A percentile compares a stretch with the other conserved stretches of the same genome.
These are phyloP conservation scores for Xylariaceae sp. DNA, from an alignment of 2,329 filamentous ascomycete species.

Conservation along the genomic window DNA sequence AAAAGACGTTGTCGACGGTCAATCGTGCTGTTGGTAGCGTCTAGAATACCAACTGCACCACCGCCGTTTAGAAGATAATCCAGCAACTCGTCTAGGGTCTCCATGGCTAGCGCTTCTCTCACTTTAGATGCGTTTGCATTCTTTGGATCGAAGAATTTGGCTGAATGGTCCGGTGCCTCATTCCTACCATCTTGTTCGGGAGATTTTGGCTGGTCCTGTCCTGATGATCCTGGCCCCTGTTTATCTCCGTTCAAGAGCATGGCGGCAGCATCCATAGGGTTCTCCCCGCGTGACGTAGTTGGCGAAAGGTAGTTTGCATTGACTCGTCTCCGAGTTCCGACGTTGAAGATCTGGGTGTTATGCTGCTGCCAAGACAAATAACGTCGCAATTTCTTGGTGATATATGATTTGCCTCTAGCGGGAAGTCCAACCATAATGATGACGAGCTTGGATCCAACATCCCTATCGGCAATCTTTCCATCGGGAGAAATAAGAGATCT, in stretches of 20 bases:
- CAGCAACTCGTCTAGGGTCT: constrained; percentile 86
- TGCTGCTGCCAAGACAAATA: constrained; percentile 98
- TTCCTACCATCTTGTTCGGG: constrained; percentile 30
- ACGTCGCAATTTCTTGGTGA: constrained; percentile 94
- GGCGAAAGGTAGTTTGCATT: constrained; percentile 55
- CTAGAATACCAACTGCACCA: constrained; percentile 89
- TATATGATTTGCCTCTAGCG: constrained; percentile 94
- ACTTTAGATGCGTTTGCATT: constrained; percentile 79
- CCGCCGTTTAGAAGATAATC: constrained; percentile 80
- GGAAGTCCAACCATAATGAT: constrained; percentile 98
- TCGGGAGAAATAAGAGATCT: constrained; percentile 94
- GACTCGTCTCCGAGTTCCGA: constrained; percentile 83
- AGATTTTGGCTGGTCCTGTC: constrained; percentile 32
- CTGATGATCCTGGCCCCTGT: constrained; percentile 24
- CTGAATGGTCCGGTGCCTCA: constrained; percentile 73
- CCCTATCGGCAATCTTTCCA: constrained; percentile 85
- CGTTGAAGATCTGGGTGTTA: constrained; percentile 94
- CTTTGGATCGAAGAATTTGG: constrained; percentile 87
- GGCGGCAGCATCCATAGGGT: constrained; percentile 43
- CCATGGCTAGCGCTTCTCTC: constrained; percentile 86
- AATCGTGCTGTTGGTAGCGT: constrained; percentile 95
- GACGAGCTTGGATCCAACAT: constrained; percentile 93
- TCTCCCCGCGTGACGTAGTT: constrained; percentile 29
- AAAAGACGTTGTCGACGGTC: constrained; percentile 80
- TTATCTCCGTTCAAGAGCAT: constrained; percentile 52